A percentile compares a stretch with the other conserved stretches of the same genome.
phyloP scores from a whole-genome alignment of 2,329 filamentous ascomycete genomes.

The Corynespora cassiicola region DNA sequence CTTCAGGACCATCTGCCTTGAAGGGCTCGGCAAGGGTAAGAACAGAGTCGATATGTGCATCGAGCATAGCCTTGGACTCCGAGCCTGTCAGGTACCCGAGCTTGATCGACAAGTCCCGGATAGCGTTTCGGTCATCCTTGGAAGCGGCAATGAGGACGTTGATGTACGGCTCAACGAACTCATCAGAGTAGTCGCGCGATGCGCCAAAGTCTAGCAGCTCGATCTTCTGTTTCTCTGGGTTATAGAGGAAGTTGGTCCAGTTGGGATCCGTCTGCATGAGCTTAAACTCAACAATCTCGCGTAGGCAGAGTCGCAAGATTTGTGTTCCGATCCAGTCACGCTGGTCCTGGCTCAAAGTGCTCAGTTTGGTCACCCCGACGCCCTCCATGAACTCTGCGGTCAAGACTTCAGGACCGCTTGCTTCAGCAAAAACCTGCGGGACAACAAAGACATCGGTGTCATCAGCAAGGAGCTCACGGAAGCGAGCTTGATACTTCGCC shows the following conservation, averaged over 20 bases:
- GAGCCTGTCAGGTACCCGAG: constrained; percentile 92
- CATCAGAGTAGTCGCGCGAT: constrained; percentile 79
- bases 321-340: constrained; percentile 96
- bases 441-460: constrained; percentile 79
- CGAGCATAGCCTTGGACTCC: constrained; percentile 84
- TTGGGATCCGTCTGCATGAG: constrained; percentile 99
- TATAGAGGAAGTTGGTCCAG: constrained; percentile 99
- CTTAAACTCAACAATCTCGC: constrained; percentile 91
- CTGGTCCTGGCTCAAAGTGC: constrained; percentile 78
- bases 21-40: constrained; percentile 94
- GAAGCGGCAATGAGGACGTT: constrained; percentile 81
- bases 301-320: constrained; percentile 86
- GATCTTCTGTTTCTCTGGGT: constrained; percentile 72
- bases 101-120: constrained; percentile 72
- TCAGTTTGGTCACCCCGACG: constrained; percentile 81
- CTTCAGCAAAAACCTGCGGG: constrained; percentile 77
- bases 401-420: constrained; percentile 83
- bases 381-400: constrained; percentile 94
- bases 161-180: constrained; percentile 83
- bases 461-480: constrained; percentile 76
- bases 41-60: constrained; percentile 88
- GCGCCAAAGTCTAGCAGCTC: constrained; percentile 97
- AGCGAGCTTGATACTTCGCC: constrained; percentile 79
- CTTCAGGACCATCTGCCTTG: constrained; percentile 70
- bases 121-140: constrained; percentile 67